Percentiles rank a stretch among this genome's conserved stretches.
Evolutionary conservation across 176 grass and related monocot species (phyloP).

Genomic region (Musa schizocarpa): DNA sequence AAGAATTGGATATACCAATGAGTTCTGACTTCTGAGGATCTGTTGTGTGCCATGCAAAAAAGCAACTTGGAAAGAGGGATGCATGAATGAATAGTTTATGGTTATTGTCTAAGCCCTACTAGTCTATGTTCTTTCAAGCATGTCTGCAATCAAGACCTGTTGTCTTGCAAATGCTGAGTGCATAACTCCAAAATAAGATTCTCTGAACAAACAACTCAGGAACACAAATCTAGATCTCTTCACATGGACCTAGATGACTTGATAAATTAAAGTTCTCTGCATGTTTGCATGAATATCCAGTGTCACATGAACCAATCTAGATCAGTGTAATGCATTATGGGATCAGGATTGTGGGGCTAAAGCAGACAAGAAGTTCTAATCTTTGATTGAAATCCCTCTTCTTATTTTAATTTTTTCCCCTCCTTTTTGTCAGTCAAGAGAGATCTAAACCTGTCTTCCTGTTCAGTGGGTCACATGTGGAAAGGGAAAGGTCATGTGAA

Average conservation of each 20-base stretch:
- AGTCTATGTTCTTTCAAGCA: neutral
- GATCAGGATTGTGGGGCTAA: constrained; percentile 5
- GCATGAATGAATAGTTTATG: neutral
- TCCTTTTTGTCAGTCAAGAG: constrained; percentile 33
- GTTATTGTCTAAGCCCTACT: no score
- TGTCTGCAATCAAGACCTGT: neutral
- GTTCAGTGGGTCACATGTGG: constrained; percentile 76
- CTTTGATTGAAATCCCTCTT: neutral
- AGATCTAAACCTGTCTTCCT: constrained; percentile 72
- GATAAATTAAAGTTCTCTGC: neutral
- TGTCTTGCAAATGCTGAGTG: neutral
- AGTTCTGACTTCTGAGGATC: neutral
- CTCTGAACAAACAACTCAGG: neutral
- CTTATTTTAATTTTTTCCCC: neutral
- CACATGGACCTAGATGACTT: neutral
- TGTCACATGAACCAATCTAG: constrained; percentile 8
- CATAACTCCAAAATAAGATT: constrained; percentile 3
- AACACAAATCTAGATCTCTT: constrained; percentile 1
- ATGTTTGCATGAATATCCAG: constrained; percentile 8
- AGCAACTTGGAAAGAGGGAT: neutral
- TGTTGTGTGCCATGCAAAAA: neutral
- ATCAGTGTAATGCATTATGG: neutral
- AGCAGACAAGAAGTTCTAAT: neutral
- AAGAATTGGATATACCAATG: neutral
- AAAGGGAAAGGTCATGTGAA: constrained; percentile 77